phyloP scores from a whole-genome alignment of 129 eudicot species.

The Flaveria brownii region DNA sequence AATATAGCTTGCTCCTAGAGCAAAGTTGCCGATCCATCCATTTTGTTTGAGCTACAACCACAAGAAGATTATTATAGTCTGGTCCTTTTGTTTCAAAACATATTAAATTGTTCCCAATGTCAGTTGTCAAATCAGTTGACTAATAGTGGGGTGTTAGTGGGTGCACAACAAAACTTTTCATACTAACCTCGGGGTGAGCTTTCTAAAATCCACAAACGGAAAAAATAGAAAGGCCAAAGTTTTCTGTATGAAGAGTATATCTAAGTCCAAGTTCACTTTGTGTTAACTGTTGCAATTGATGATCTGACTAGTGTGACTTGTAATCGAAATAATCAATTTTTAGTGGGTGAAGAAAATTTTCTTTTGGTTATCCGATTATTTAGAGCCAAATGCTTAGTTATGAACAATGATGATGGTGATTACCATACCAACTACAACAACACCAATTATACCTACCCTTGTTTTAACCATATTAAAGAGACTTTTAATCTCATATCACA shows the following conservation, averaged over 20 bases:
- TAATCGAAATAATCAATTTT: not conserved
- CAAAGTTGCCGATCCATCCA: constrained; percentile 99
- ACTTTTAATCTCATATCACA: not conserved
- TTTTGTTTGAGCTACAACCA: constrained; percentile 89
- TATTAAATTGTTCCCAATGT: not conserved
- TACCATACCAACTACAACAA: not conserved
- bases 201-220: not conserved
- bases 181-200: not conserved
- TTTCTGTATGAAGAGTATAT: not conserved
- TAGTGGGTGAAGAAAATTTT: not conserved
- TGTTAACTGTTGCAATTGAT: not conserved
- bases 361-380: not conserved
- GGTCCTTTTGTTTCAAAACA: not conserved
- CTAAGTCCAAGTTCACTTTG: not conserved
- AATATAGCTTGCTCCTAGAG: constrained; percentile 93
- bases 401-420: not conserved
- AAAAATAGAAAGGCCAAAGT: not conserved
- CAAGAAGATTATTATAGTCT: constrained; percentile 5
- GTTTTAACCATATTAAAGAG: not conserved
- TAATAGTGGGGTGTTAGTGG: not conserved
- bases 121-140: not conserved
- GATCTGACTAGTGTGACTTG: not conserved
- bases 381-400: not conserved
- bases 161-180: not conserved
- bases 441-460: not conserved